Conservation (phyloP, 129 eudicot genomes). For the Centaurea solstitialis region DNA sequence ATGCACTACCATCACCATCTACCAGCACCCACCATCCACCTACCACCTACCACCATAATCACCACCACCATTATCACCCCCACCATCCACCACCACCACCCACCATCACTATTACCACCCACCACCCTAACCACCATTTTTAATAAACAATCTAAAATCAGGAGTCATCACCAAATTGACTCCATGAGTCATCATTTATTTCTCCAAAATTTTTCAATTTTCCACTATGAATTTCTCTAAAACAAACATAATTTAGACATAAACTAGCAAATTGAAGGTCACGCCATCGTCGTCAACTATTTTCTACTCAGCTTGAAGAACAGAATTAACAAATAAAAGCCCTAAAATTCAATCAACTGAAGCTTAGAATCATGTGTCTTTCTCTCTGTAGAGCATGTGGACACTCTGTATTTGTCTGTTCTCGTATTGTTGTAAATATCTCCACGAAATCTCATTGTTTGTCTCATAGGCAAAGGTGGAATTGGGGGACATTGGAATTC, state of each 20-base stretch:
- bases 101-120: too few relatives aligned
- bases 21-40: too few relatives aligned
- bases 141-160: too few relatives aligned
- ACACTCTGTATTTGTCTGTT: constrained; percentile 22
- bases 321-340: too few relatives aligned
- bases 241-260: not conserved
- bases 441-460: constrained; percentile 34
- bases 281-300: too few relatives aligned
- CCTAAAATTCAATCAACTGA: not conserved
- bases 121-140: too few relatives aligned
- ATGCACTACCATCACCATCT: too few relatives aligned
- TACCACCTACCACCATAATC: too few relatives aligned
- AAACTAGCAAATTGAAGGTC: not conserved
- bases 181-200: constrained; percentile 61
- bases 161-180: too few relatives aligned
- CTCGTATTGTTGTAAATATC: constrained; percentile 28
- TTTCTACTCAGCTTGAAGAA: too few relatives aligned
- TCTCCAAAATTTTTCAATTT: not conserved
- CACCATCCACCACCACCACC: too few relatives aligned
- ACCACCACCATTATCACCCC: too few relatives aligned
- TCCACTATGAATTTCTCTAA: not conserved
- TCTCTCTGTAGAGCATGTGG: constrained; percentile 28
- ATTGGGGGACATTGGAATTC: not conserved
- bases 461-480: constrained; percentile 23
- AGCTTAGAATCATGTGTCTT: constrained; percentile 11